These are phyloP conservation scores for Leccinellum albellum DNA, from an alignment of 768 basidiomycete species.

Conservation along the genomic window DNA sequence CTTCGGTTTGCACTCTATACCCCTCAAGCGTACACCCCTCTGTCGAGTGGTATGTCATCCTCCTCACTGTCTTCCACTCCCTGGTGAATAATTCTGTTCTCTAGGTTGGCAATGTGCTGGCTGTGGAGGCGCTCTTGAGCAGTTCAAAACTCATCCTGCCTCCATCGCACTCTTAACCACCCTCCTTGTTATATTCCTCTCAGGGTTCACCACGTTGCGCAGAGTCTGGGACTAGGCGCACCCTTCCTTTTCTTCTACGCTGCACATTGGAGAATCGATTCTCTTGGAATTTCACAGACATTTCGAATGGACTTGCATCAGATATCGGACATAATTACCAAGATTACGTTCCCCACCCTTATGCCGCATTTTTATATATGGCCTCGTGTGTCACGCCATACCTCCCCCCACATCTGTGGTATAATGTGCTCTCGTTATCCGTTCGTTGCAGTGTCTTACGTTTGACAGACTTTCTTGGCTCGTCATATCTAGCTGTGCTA, in stretches of 20 bases:
- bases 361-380: conserved; percentile 24
- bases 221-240: conserved; percentile 25
- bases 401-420: conserved; percentile 11
- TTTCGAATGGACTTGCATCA: conserved; percentile 27
- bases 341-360: conserved; percentile 18
- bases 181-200: conserved; percentile 28
- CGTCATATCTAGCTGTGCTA: not conserved
- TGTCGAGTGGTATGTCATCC: conserved; percentile 38
- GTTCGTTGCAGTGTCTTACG: conserved; percentile 1
- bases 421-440: conserved; percentile 20
- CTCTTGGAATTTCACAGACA: conserved; percentile 22
- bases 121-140: conserved; percentile 30
- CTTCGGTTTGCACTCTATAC: conserved; percentile 62
- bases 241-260: not conserved
- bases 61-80: not conserved
- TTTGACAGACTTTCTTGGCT: not conserved
- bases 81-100: not conserved
- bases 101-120: conserved; percentile 30
- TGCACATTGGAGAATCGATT: not conserved
- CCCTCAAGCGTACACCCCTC: conserved; percentile 52
- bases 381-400: conserved; percentile 10
- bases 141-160: conserved; percentile 30
- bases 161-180: conserved; percentile 33
- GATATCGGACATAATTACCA: conserved; percentile 28
- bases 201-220: conserved; percentile 34